Conservation (phyloP, 2,329 filamentous ascomycete genomes). For the Talaromyces sp. region DNA sequence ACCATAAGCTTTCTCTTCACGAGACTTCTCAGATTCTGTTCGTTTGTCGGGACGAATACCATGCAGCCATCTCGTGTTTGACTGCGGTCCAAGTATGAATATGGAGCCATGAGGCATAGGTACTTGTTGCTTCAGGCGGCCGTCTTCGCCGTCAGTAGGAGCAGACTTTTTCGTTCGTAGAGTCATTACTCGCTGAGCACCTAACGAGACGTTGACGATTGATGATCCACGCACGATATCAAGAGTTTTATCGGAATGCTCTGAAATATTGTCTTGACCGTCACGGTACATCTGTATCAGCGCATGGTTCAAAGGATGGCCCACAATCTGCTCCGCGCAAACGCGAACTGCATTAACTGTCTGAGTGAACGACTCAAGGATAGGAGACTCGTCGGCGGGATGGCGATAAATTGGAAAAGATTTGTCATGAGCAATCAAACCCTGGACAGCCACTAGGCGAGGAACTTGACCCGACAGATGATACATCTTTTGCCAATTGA, state of each 20-base stretch:
- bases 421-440: constrained; percentile 64
- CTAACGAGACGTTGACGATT: constrained; percentile 92
- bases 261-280: constrained; percentile 86
- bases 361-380: constrained; percentile 70
- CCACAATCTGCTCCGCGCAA: constrained; percentile 67
- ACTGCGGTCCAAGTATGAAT: constrained; percentile 73
- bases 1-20: constrained; percentile 66
- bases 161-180: constrained; percentile 66
- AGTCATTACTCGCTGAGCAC: constrained; percentile 84
- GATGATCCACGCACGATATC: constrained; percentile 78
- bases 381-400: constrained; percentile 81
- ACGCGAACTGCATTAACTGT: constrained; percentile 66
- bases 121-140: constrained; percentile 63
- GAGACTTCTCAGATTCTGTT: constrained; percentile 61
- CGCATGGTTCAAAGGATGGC: constrained; percentile 83
- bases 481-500: constrained; percentile 87
- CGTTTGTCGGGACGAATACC: constrained; percentile 88
- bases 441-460: constrained; percentile 85
- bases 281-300: constrained; percentile 91
- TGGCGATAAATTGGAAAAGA: constrained; percentile 87
- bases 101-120: constrained; percentile 84
- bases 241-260: constrained; percentile 95
- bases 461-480: constrained; percentile 91
- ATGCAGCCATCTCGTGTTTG: constrained; percentile 87
- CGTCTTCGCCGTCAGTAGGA: constrained; percentile 21